phyloP scores from a whole-genome alignment of 129 eudicot species.

The Oenanthe sinensis region DNA sequence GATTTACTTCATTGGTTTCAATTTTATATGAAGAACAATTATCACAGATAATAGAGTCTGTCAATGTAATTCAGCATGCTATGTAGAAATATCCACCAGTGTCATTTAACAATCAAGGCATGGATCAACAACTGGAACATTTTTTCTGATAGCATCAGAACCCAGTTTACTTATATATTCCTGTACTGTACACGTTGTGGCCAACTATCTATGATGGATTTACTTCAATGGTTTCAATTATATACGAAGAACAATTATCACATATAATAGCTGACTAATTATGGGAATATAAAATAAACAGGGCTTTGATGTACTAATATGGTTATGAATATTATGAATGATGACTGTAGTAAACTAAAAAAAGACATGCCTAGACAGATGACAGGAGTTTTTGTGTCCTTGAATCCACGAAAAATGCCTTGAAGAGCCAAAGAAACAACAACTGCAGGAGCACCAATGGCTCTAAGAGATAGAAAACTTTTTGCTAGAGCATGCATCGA shows the following conservation, averaged over 20 bases:
- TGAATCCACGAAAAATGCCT: constrained; percentile 86
- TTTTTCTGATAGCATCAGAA: not conserved
- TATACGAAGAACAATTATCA: too few relatives aligned
- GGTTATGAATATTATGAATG: not conserved
- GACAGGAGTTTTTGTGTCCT: constrained; percentile 84
- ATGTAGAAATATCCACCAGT: not conserved
- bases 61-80: not conserved
- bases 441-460: constrained; percentile 92
- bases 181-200: not conserved
- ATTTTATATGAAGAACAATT: too few relatives aligned
- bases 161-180: not conserved
- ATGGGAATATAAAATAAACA: not conserved
- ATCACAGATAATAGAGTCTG: too few relatives aligned
- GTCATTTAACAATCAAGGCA: not conserved
- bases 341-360: not conserved
- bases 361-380: constrained; percentile 61
- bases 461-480: constrained; percentile 61
- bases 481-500: constrained; percentile 76
- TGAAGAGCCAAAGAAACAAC: constrained; percentile 86
- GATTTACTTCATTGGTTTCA: not conserved
- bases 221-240: not conserved
- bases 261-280: too few relatives aligned
- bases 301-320: not conserved
- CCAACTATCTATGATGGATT: not conserved
- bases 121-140: not conserved